Evolutionary conservation across 345 rosid species (phyloP), one percentile per base, ranked within the genome.

Genomic region (Acer campestre): DNA sequence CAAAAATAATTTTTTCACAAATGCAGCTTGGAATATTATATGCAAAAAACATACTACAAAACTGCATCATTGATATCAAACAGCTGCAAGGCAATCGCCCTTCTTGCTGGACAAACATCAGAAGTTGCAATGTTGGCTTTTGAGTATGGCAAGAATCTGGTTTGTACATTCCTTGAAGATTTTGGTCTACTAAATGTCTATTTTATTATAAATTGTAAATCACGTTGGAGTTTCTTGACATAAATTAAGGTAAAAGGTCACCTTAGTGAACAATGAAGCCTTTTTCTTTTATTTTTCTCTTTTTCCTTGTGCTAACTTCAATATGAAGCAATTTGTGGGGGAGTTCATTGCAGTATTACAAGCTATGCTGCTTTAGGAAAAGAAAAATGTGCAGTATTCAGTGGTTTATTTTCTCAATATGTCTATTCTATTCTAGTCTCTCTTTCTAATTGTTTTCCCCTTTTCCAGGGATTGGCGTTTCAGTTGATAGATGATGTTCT

Each of bases 91-190:
- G 88, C 97, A 35, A 86, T 94, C 75, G 97, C 99, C 1, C 86
- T 92, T 77, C 98, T 96, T 53, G 95, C 97, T 70, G 98, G 95
- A 62, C 98, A 94, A 86, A 89, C 97, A 59, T 46, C 97, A 18
- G 95, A 94, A 82, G 98, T 91, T 67, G 90, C 97, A 38, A 71
- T 81, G 65, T 65, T 96, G 91, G 98, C 99, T 80, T 92, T 80
- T 77, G 97, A 96, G 71, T 92, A 92, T 74, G 99, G 99, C 20
- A 92, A 79, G 83, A 90, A 96, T 89, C 92, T 94, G 97, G 97
- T 96, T 81, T 29, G 99, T 92, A 61, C 55, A 72, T 71, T 44
- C 46, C n/a, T 62, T 65, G 16, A 71, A 46, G 62, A 65, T 55
- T 51, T 61, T 62, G 20, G 64, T 31, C 62, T 59, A 42, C 68